Percentiles rank a stretch among this genome's conserved stretches.
These are phyloP conservation scores for Alternaria infectoria DNA, from an alignment of 2,329 filamentous ascomycete genomes.

Conservation along the genomic window DNA sequence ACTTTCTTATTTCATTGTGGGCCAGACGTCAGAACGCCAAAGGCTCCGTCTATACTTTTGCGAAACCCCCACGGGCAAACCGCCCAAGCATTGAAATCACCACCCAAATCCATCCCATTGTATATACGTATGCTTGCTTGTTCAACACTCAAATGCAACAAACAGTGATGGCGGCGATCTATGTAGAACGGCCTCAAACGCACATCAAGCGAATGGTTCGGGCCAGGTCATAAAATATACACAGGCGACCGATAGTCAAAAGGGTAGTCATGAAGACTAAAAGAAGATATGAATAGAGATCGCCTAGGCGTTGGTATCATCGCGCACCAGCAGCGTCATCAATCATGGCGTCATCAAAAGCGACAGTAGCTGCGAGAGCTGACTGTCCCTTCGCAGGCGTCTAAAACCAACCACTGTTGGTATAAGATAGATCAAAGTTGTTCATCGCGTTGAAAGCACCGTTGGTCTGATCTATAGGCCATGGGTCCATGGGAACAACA, in stretches of 20 bases:
- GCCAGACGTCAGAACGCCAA: conserved; percentile 23
- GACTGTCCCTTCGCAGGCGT: conserved; percentile 26
- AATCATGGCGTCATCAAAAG: conserved; percentile 44
- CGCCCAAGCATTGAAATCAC: conserved; percentile 21
- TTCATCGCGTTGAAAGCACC: conserved; percentile 31
- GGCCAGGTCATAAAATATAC: conserved; percentile 43
- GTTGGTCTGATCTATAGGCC: conserved; percentile 39
- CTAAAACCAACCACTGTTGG: conserved; percentile 43
- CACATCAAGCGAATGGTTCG: conserved; percentile 21
- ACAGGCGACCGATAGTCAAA: conserved; percentile 42
- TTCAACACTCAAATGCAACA: conserved; percentile 12
- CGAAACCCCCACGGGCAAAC: conserved; percentile 19
- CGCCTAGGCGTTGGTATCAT: conserved; percentile 29
- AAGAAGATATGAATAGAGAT: conserved; percentile 30
- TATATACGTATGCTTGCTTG: conserved; percentile 28
- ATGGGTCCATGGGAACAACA: conserved; percentile 36
- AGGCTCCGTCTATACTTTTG: conserved; percentile 35
- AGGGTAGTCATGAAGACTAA: conserved; percentile 23
- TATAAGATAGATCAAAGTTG: conserved; percentile 33
- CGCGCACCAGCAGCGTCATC: conserved; percentile 46
- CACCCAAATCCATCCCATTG: conserved; percentile 18
- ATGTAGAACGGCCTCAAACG: conserved; percentile 32
- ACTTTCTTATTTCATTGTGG: conserved; percentile 20
- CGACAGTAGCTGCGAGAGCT: conserved; percentile 17
- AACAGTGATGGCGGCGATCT: conserved; percentile 14